These are phyloP conservation scores for Acer campestre DNA, from an alignment of 345 rosid genomes.

Conservation along the genomic window DNA sequence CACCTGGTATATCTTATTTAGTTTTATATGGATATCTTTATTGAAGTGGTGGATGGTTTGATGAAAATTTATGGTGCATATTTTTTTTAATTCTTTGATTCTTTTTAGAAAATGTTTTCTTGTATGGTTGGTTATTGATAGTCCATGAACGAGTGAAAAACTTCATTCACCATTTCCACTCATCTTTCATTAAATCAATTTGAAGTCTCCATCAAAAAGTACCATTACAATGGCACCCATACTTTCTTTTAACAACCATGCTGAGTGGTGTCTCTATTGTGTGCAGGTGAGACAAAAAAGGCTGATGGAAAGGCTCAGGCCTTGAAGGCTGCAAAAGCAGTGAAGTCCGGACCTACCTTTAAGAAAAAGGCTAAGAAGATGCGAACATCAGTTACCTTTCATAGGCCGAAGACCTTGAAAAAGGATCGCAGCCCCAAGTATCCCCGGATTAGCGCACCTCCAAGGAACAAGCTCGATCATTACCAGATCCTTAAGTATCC, in stretches of 20 bases:
- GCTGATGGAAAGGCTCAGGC: constrained; percentile 88
- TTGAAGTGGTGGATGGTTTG: neutral
- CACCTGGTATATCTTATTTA: neutral
- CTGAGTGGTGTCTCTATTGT: neutral
- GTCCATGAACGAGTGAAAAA: too few relatives aligned
- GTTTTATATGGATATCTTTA: neutral
- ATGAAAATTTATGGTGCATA: neutral
- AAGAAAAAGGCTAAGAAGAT: constrained; percentile 85
- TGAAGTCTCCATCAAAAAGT: neutral
- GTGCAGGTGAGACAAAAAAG: constrained; percentile 60
- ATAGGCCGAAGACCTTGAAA: constrained; percentile 87
- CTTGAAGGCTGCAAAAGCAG: constrained; percentile 82
- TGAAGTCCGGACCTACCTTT: constrained; percentile 73
- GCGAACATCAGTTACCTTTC: constrained; percentile 86
- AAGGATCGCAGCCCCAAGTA: constrained; percentile 80
- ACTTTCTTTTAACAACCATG: neutral
- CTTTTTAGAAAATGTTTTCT: neutral
- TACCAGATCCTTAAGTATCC: constrained; percentile 91
- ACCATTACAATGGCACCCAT: neutral
- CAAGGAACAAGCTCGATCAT: constrained; percentile 92
- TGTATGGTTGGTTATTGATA: neutral
- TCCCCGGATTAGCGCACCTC: constrained; percentile 75
- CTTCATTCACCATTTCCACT: neutral
- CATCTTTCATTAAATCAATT: neutral
- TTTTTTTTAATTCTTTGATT: neutral